phyloP scores from a whole-genome alignment of 1,284 basidiomycete species.

The Phellopilus nigrolimitatus region DNA sequence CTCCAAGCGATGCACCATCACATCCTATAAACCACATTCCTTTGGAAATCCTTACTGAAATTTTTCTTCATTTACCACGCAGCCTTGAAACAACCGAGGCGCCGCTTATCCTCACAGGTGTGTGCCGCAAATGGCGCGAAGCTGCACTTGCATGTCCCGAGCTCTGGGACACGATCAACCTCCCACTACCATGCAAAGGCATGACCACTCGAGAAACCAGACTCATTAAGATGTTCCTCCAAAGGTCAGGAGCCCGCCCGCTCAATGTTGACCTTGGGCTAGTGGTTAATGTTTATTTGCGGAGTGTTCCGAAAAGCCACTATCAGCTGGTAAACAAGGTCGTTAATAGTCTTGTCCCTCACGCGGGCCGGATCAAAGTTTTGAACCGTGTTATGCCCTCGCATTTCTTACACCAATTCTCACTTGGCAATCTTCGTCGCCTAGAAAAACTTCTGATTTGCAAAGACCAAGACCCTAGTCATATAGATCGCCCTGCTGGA shows the following conservation, averaged over 20 bases:
- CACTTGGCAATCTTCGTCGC: neutral
- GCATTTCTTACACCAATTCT: neutral
- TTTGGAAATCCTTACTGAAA: slow-evolving; percentile 13
- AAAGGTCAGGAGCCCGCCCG: neutral
- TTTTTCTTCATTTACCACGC: slow-evolving; percentile 9
- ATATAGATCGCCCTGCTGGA: neutral
- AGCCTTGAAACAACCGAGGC: neutral
- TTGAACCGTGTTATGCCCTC: neutral
- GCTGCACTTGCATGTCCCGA: slow-evolving; percentile 12
- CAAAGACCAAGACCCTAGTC: neutral
- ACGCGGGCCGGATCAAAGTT: neutral
- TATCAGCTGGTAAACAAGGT: neutral
- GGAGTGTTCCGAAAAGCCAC: neutral
- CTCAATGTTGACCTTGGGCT: neutral
- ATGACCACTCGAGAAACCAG: neutral
- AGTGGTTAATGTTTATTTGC: neutral
- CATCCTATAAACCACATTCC: slow-evolving; percentile 9
- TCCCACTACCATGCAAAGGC: neutral
- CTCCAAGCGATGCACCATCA: neutral
- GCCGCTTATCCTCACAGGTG: slow-evolving; percentile 16
- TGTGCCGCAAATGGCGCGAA: slow-evolving; percentile 18
- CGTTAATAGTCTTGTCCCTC: neutral
- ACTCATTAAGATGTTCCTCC: neutral
- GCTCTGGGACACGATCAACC: slow-evolving; percentile 11
- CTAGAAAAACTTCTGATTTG: neutral